Evolutionary conservation across 208 protist genomes (phyloP).

Genomic region (Phytomonas sp.): DNA sequence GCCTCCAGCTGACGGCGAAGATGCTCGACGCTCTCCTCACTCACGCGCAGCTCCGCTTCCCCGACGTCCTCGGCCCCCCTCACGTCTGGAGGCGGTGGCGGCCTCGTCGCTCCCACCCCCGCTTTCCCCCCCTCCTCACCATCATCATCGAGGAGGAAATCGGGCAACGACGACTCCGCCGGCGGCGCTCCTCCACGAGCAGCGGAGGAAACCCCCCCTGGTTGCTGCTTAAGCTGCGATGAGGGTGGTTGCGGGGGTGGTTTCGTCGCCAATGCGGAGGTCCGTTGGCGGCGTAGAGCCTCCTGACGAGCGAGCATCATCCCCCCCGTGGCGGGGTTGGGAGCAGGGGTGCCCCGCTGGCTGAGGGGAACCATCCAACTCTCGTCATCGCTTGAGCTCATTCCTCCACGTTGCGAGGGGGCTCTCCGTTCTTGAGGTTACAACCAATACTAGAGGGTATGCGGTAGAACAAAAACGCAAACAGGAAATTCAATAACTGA

Average conservation of each 20-base stretch:
- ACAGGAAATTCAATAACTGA: too few relatives aligned
- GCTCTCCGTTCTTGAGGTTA: too few relatives aligned
- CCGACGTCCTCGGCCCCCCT: background rate
- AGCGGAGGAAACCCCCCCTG: too few relatives aligned
- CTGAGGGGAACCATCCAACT: background rate
- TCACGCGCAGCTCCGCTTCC: slow-evolving; percentile 9
- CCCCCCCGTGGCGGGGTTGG: background rate
- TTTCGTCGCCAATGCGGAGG: too few relatives aligned
- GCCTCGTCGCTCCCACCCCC: background rate
- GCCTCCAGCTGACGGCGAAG: slow-evolving; percentile 45
- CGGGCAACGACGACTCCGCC: slow-evolving; percentile 14
- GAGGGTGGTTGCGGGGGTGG: too few relatives aligned
- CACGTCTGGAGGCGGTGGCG: background rate
- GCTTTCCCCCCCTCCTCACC: background rate
- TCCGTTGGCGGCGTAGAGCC: background rate
- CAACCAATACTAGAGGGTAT: too few relatives aligned
- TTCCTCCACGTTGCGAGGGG: background rate
- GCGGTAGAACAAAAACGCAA: too few relatives aligned
- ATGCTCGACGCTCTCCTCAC: slow-evolving; percentile 39
- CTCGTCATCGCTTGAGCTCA: background rate
- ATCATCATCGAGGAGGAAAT: slow-evolving; percentile 14
- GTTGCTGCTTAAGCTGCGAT: too few relatives aligned
- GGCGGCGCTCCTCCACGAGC: background rate
- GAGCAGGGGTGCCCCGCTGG: background rate
- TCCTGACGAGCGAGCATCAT: background rate